Conservation (phyloP, 2,329 filamentous ascomycete species). For the Apiospora phragmitis region DNA sequence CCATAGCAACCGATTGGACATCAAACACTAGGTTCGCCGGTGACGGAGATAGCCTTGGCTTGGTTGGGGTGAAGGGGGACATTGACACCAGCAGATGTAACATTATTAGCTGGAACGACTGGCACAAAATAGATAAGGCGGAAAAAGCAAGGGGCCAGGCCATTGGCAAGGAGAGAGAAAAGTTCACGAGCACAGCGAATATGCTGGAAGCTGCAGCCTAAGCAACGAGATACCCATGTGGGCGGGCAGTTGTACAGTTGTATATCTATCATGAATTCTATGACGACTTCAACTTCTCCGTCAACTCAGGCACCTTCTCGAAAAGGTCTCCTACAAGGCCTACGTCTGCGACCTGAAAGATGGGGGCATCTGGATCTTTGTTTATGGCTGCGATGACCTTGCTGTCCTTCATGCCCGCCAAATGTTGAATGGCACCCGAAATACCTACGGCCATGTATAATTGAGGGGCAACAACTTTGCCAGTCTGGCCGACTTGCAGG, state of each 20-base stretch:
- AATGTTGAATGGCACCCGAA: slow-evolving; percentile 94
- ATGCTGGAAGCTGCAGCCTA: slow-evolving; percentile 56
- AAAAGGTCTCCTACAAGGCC: slow-evolving; percentile 95
- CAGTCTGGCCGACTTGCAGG: slow-evolving; percentile 95
- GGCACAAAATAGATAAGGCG: slow-evolving; percentile 77
- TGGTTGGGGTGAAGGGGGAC: slow-evolving; percentile 72
- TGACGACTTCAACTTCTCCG: slow-evolving; percentile 80
- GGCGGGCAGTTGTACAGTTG: slow-evolving; percentile 13
- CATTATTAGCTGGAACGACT: slow-evolving; percentile 80
- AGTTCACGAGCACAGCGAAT: slow-evolving; percentile 57
- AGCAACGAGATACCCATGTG: slow-evolving; percentile 15
- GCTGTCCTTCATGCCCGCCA: slow-evolving; percentile 99
- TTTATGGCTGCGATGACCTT: slow-evolving; percentile 99
- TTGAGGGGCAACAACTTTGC: slow-evolving; percentile 96
- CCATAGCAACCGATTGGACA: slow-evolving; percentile 77
- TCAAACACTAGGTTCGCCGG: slow-evolving; percentile 42
- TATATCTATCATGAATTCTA: slow-evolving; percentile 9
- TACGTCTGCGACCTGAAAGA: slow-evolving; percentile 97
- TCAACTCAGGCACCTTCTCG: slow-evolving; percentile 92
- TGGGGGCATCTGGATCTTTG: slow-evolving; percentile 95
- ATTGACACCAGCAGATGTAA: slow-evolving; percentile 55
- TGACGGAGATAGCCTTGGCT: slow-evolving; percentile 51
- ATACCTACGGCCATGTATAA: slow-evolving; percentile 95
- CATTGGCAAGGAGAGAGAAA: slow-evolving; percentile 77
- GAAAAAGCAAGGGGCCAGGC: slow-evolving; percentile 68